Percentiles rank a stretch among this genome's conserved stretches.
Evolutionary conservation across 345 rosid species (phyloP).

Genomic region (Eucalyptus viminalis): DNA sequence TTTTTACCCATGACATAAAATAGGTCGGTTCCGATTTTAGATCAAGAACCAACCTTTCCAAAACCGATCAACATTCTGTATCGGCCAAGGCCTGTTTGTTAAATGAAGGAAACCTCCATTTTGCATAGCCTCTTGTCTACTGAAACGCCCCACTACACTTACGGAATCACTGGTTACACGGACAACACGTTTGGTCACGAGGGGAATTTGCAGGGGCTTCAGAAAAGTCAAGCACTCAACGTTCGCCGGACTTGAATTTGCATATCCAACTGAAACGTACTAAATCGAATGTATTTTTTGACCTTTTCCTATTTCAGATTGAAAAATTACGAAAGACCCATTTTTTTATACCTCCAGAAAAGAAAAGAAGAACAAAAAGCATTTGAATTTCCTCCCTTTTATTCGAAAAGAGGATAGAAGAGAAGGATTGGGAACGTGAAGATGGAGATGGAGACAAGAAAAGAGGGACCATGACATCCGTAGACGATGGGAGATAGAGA

Average conservation of each 20-base stretch:
- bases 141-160: background rate
- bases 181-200: background rate
- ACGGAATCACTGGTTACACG: background rate
- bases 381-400: background rate
- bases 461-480: background rate
- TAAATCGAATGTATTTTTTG: background rate
- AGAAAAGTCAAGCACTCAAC: background rate
- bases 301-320: background rate
- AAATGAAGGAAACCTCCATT: background rate
- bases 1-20: background rate
- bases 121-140: background rate
- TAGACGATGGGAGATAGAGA: background rate
- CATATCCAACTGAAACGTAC: background rate
- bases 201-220: background rate
- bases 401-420: background rate
- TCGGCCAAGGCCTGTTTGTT: background rate
- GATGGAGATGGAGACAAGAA: background rate
- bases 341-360: background rate
- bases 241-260: background rate
- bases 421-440: background rate
- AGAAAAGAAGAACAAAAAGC: background rate
- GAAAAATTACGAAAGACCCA: background rate
- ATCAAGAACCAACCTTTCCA: background rate
- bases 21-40: background rate
- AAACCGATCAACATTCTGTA: background rate